Evolutionary conservation across 2,329 filamentous ascomycete genomes (phyloP).

Genomic region (Dryadomyces quercus-mongolicae): DNA sequence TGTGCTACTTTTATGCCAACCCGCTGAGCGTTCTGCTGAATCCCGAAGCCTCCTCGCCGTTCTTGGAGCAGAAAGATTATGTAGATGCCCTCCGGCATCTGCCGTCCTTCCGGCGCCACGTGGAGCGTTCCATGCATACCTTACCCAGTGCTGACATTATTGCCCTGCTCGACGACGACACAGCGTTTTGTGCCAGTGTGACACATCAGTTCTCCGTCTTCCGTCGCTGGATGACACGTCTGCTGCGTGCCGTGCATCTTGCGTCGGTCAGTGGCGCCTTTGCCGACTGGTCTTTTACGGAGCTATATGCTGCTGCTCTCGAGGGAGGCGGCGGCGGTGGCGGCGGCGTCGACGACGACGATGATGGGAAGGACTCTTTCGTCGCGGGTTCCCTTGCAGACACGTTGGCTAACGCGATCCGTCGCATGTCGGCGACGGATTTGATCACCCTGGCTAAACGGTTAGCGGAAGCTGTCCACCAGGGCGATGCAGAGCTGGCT

Average conservation of each 20-base stretch:
- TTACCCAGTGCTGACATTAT: slow-evolving; percentile 29
- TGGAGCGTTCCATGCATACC: slow-evolving; percentile 35
- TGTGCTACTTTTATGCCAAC: slow-evolving; percentile 78
- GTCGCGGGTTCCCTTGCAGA: slow-evolving; percentile 28
- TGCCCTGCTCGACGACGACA: slow-evolving; percentile 12
- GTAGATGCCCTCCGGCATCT: slow-evolving; percentile 56
- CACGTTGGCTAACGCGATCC: slow-evolving; percentile 36
- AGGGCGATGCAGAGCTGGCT: slow-evolving; percentile 25
- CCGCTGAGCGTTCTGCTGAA: slow-evolving; percentile 53
- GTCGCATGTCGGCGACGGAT: slow-evolving; percentile 44
- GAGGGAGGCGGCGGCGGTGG: neutral
- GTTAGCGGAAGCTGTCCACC: slow-evolving; percentile 24
- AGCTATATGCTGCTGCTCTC: slow-evolving; percentile 50
- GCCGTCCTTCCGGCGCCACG: slow-evolving; percentile 50
- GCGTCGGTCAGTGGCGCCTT: slow-evolving; percentile 23
- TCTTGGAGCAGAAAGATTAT: slow-evolving; percentile 39
- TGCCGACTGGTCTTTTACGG: slow-evolving; percentile 27
- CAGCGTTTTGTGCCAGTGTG: slow-evolving; percentile 19
- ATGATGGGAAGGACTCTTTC: slow-evolving; percentile 18
- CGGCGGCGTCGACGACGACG: no score
- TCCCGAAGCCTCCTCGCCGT: slow-evolving; percentile 12
- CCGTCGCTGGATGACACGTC: slow-evolving; percentile 21
- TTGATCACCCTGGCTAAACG: slow-evolving; percentile 28
- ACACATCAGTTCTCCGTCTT: slow-evolving; percentile 24
- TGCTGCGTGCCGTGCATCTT: slow-evolving; percentile 38